These are phyloP conservation scores for Bipolaris victoriae DNA, from an alignment of 2,329 filamentous ascomycete species.

Conservation along the genomic window DNA sequence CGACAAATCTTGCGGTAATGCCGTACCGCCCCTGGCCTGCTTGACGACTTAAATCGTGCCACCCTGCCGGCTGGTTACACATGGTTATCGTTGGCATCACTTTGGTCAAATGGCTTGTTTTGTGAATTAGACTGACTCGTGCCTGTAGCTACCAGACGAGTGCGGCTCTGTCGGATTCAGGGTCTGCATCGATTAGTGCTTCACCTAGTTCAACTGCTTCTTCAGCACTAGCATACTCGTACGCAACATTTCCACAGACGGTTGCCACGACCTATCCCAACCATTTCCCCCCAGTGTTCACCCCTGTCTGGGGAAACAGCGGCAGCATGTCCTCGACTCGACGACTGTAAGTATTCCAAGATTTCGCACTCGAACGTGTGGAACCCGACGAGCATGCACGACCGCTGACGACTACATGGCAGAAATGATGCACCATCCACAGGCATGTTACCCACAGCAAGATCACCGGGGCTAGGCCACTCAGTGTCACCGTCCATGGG, in stretches of 20 bases:
- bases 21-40: slow-evolving; percentile 44
- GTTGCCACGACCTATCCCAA: slow-evolving; percentile 45
- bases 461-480: slow-evolving; percentile 51
- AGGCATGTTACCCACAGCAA: slow-evolving; percentile 54
- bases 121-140: slow-evolving; percentile 43
- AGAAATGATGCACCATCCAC: slow-evolving; percentile 55
- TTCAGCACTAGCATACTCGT: slow-evolving; percentile 54
- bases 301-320: slow-evolving; percentile 46
- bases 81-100: slow-evolving; percentile 46
- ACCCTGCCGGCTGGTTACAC: slow-evolving; percentile 49
- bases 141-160: slow-evolving; percentile 58
- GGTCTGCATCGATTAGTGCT: slow-evolving; percentile 60
- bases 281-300: slow-evolving; percentile 41
- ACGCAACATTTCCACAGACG: slow-evolving; percentile 45
- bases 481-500: slow-evolving; percentile 51
- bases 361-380: slow-evolving; percentile 44
- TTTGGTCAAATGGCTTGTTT: slow-evolving; percentile 37
- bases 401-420: slow-evolving; percentile 48
- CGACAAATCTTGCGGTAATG: slow-evolving; percentile 50
- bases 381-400: slow-evolving; percentile 44
- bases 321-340: slow-evolving; percentile 49
- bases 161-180: slow-evolving; percentile 62
- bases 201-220: slow-evolving; percentile 60
- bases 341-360: slow-evolving; percentile 53
- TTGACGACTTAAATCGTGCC: slow-evolving; percentile 50